Conservation (phyloP, 2,329 filamentous ascomycete genomes). For the Hirsutella minnesotensis region DNA sequence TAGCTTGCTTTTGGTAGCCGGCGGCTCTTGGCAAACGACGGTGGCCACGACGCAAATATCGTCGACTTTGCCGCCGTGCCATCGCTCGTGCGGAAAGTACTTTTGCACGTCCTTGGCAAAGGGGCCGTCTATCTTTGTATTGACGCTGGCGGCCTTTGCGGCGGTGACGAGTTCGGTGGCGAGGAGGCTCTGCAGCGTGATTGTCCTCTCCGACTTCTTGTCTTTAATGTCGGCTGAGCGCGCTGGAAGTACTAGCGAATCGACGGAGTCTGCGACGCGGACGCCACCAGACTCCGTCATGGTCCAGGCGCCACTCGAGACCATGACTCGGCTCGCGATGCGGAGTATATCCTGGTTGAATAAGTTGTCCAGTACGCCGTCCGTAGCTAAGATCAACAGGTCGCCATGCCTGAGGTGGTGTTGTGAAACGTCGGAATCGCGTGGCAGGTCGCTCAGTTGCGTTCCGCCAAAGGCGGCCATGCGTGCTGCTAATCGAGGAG, state of each 20-base stretch:
- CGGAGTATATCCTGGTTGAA: conserved; percentile 81
- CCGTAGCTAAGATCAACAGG: conserved; percentile 84
- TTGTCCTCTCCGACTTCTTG: conserved; percentile 13
- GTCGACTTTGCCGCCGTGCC: conserved; percentile 87
- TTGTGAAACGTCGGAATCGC: conserved; percentile 69
- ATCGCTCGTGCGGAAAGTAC: conserved; percentile 75
- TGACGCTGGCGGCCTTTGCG: conserved; percentile 75
- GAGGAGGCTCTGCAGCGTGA: conserved; percentile 63
- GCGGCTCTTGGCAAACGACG: conserved; percentile 55
- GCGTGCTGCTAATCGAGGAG: conserved; percentile 65
- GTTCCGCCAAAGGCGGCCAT: conserved; percentile 74
- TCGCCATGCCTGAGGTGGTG: conserved; percentile 79
- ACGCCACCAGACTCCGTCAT: conserved; percentile 47
- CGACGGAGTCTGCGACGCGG: conserved; percentile 49
- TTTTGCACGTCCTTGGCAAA: conserved; percentile 92
- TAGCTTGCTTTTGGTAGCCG: conserved; percentile 19
- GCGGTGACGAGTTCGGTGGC: conserved; percentile 70
- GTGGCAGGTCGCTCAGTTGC: conserved; percentile 71
- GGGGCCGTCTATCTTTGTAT: conserved; percentile 73
- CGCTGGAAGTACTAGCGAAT: conserved; percentile 22
- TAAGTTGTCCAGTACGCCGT: conserved; percentile 93
- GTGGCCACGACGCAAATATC: conserved; percentile 84
- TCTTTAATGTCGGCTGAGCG: conserved; percentile 9
- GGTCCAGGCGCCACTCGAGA: conserved; percentile 61
- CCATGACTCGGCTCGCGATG: conserved; percentile 69